Evolutionary conservation across 768 basidiomycete species (phyloP).

Genomic region (Lactarius sanguifluus): DNA sequence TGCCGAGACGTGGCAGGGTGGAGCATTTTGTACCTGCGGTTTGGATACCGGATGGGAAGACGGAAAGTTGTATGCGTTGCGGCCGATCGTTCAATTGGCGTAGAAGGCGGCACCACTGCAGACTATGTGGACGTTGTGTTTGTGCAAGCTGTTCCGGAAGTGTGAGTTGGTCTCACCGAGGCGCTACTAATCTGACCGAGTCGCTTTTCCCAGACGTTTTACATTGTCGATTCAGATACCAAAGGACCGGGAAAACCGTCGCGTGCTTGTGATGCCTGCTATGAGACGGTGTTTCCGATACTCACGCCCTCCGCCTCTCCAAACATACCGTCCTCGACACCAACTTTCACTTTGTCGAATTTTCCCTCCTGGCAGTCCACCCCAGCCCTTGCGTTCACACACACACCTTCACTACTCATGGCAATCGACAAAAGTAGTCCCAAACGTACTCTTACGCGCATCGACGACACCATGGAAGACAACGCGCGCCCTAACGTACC

Average conservation of each 20-base stretch:
- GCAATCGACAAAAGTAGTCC: slow-evolving; percentile 39
- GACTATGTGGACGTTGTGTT: slow-evolving; percentile 82
- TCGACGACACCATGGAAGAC: slow-evolving; percentile 28
- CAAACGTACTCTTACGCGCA: slow-evolving; percentile 29
- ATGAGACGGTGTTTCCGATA: slow-evolving; percentile 79
- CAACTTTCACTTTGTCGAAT: slow-evolving; percentile 51
- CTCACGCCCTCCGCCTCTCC: slow-evolving; percentile 35
- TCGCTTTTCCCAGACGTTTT: slow-evolving; percentile 63
- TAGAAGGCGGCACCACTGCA: slow-evolving; percentile 80
- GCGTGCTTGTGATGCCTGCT: slow-evolving; percentile 84
- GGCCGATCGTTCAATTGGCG: slow-evolving; percentile 73
- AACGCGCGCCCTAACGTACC: slow-evolving; percentile 9
- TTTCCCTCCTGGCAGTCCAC: slow-evolving; percentile 59
- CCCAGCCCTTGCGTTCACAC: slow-evolving; percentile 33
- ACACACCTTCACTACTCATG: slow-evolving; percentile 41
- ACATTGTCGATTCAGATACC: slow-evolving; percentile 57
- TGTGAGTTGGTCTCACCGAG: slow-evolving; percentile 44
- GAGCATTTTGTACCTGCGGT: slow-evolving; percentile 88
- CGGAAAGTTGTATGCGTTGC: slow-evolving; percentile 86
- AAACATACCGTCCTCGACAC: slow-evolving; percentile 34
- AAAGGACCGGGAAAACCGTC: slow-evolving; percentile 59
- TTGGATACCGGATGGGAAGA: slow-evolving; percentile 88
- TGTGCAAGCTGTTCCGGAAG: slow-evolving; percentile 81
- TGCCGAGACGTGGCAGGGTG: slow-evolving; percentile 51
- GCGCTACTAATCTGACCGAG: slow-evolving; percentile 14